Base-by-base conservation (phyloP, 306 rosid species). In the Dryas octopetala region DNA sequence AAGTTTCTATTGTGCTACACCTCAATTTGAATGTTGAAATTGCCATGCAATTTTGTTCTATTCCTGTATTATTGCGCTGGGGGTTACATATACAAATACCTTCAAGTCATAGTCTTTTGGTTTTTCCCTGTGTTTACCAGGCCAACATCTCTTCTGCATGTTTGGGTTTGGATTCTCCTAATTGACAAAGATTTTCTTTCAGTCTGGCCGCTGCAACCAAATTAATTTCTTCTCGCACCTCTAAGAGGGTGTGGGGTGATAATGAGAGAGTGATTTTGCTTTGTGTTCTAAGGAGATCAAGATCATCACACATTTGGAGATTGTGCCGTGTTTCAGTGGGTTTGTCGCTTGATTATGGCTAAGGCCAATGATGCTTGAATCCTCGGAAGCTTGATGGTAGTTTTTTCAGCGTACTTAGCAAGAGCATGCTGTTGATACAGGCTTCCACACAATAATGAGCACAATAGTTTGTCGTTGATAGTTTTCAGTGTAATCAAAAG, bases 131-230 rank as follows among this genome's bases (percentile, higher is more conserved):
- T 78, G 67, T 63, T 51, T 70, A 28, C 28, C 93, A 95, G 99
- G 97, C 62, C 69, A 68, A 80, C 78, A 44, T 80, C 79, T 95
- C 85, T 72, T 80, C 68, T 74, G 84, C 83, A 71, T 83, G 85
- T 78, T 82, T 83, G 68, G 76, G 75, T 68, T 79, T 78, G 80
- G 87, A 65, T 78, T 83, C 79, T 76, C 88, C 84, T 78, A 50
- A 75, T 79, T 70, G 89, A 76, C 76, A 80, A 82, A 80, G 78
- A 85, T 76, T 85, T 84, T 83, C 76, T 68, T 90, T 80, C 97
- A 95, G 96, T 95, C 99, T 95, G 99, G 99, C 99, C 86, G 99
- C 92, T 88, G 60, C 88, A 85, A 80, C 74, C 62, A 80, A 77
- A 23, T 80, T 82, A 38, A 81, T 79, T 40, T 74, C 77, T 82